A percentile compares a stretch with the other conserved stretches of the same genome.
Evolutionary conservation across 805 yeast genomes (phyloP).

Genomic region (Pichia californica): DNA sequence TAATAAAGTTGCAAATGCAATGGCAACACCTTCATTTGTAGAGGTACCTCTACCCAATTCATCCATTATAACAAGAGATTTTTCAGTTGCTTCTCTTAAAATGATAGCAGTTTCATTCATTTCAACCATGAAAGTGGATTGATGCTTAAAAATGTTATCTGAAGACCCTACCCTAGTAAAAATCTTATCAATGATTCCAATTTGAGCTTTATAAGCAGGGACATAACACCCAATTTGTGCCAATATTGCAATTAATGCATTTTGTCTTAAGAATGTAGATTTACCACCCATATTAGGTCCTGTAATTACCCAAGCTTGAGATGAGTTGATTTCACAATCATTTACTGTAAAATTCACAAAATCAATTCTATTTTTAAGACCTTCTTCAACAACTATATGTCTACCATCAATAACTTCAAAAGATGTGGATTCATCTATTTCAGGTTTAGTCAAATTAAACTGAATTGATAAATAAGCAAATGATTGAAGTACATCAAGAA

Average conservation of each 20-base stretch:
- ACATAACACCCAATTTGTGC: constrained; percentile 72
- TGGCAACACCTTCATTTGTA: constrained; percentile 74
- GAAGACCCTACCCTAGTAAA: constrained; percentile 81
- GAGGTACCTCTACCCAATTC: constrained; percentile 92
- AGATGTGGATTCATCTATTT: constrained; percentile 40
- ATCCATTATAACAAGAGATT: constrained; percentile 73
- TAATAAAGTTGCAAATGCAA: constrained; percentile 70
- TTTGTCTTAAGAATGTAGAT: constrained; percentile 67
- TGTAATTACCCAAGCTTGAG: constrained; percentile 55
- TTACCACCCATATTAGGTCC: constrained; percentile 93
- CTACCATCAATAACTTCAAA: constrained; percentile 61
- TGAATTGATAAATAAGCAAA: constrained; percentile 71
- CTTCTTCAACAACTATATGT: constrained; percentile 82
- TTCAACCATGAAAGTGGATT: constrained; percentile 91
- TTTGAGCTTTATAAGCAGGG: constrained; percentile 56
- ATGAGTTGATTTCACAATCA: constrained; percentile 30
- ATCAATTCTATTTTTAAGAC: constrained; percentile 37
- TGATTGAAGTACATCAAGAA: constrained; percentile 65
- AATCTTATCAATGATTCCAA: constrained; percentile 72
- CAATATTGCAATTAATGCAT: constrained; percentile 61
- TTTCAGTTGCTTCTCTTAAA: constrained; percentile 53
- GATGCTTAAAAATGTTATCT: constrained; percentile 70
- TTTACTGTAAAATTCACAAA: constrained; percentile 42
- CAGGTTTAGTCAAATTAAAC: constrained; percentile 60
- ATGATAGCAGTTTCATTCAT: constrained; percentile 80